Evolutionary conservation across 129 eudicot species (phyloP).

Genomic region (Mikania micrantha): DNA sequence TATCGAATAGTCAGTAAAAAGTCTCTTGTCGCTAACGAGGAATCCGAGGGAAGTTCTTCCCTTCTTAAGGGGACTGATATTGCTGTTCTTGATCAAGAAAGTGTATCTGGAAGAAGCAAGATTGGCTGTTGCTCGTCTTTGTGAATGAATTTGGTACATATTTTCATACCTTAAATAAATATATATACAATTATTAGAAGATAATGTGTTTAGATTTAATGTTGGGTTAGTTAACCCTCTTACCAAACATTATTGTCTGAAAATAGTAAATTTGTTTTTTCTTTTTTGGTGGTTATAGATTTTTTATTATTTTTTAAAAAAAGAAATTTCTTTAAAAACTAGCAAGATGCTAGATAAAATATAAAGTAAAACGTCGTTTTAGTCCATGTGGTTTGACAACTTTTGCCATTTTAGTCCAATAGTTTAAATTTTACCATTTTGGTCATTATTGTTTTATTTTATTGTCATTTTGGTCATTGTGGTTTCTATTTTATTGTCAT

Average conservation of each 20-base stretch:
- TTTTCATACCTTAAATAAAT: neutral
- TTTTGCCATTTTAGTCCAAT: no score
- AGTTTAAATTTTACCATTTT: no score
- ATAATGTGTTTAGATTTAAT: neutral
- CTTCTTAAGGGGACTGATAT: slow-evolving; percentile 70
- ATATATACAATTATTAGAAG: neutral
- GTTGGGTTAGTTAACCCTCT: no score
- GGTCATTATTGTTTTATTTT: no score
- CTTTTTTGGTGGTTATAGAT: neutral
- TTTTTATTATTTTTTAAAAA: no score
- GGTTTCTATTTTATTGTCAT: no score
- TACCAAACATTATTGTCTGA: no score
- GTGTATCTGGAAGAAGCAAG: slow-evolving; percentile 35
- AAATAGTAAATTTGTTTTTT: neutral
- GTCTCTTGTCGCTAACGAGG: slow-evolving; percentile 67
- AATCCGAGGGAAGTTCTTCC: slow-evolving; percentile 52
- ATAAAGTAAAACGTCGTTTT: no score
- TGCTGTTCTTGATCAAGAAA: slow-evolving; percentile 52
- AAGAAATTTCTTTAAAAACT: no score
- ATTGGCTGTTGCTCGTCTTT: slow-evolving; percentile 55
- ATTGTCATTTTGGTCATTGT: no score
- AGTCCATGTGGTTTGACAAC: no score
- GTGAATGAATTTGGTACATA: slow-evolving; percentile 17
- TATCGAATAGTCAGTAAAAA: slow-evolving; percentile 66
- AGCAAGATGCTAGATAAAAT: no score